A percentile compares a stretch with the other conserved stretches of the same genome.
Conservation (phyloP, 768 basidiomycete genomes). For the Hydnum rufescens region DNA sequence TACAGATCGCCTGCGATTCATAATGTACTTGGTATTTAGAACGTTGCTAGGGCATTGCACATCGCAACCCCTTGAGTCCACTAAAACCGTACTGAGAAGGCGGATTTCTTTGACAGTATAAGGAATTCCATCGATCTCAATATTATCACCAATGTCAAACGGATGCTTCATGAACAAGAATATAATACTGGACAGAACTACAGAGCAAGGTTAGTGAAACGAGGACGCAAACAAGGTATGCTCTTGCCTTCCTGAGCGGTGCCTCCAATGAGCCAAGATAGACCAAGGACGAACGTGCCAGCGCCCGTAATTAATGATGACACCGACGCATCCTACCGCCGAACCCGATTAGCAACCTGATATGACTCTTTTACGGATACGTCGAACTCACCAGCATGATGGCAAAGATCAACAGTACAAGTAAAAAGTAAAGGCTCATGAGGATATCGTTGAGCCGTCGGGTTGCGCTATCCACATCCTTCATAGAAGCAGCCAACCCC, state of each 20-base stretch:
- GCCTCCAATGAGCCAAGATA: slow-evolving; percentile 74
- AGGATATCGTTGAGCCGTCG: slow-evolving; percentile 71
- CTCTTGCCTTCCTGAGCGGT: slow-evolving; percentile 10
- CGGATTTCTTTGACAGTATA: slow-evolving; percentile 82
- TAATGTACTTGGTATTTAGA: slow-evolving; percentile 23
- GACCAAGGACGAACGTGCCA: slow-evolving; percentile 38
- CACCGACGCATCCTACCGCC: slow-evolving; percentile 44
- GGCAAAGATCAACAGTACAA: slow-evolving; percentile 59
- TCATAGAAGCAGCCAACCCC: slow-evolving; percentile 70
- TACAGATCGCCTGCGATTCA: background rate
- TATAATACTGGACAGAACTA: slow-evolving; percentile 69
- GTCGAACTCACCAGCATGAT: slow-evolving; percentile 46
- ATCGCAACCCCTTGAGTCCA: slow-evolving; percentile 33
- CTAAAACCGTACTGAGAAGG: slow-evolving; percentile 55
- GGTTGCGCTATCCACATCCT: slow-evolving; percentile 77
- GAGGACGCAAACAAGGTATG: background rate
- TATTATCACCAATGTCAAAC: slow-evolving; percentile 54
- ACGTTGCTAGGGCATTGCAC: slow-evolving; percentile 58
- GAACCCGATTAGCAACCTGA: background rate
- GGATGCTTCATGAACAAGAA: slow-evolving; percentile 82
- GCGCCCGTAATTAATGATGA: slow-evolving; percentile 58
- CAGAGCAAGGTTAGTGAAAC: slow-evolving; percentile 32
- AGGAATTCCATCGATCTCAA: slow-evolving; percentile 25
- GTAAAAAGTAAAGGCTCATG: slow-evolving; percentile 56
- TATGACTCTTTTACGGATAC: slow-evolving; percentile 4